Conservation (phyloP, 495 filamentous ascomycete species). For the Delitschia confertaspora region DNA sequence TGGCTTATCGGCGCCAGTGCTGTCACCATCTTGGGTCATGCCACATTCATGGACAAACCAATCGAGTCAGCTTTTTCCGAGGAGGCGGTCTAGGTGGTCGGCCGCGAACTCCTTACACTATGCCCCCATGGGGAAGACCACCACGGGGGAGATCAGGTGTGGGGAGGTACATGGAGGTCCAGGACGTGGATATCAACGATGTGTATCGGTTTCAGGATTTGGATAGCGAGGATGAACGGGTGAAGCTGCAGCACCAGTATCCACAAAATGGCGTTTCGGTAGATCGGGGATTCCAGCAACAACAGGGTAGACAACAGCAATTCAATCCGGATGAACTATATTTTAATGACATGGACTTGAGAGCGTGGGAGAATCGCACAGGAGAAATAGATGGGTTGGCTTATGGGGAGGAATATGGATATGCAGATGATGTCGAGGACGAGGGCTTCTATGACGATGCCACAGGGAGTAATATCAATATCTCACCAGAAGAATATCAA, state of each 20-base stretch:
- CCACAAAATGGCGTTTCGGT: conserved; percentile 19
- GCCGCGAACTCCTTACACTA: conserved; percentile 96
- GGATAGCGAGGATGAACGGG: conserved; percentile 25
- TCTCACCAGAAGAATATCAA: conserved; percentile 15
- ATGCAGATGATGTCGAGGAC: conserved; percentile 19
- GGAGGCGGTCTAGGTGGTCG: conserved; percentile 99
- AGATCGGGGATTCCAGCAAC: conserved; percentile 14
- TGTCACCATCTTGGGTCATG: conserved; percentile 88
- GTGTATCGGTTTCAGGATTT: conserved; percentile 28
- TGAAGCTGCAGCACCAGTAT: too few species aligned
- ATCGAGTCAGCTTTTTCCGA: conserved; percentile 99
- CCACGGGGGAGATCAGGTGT: conserved; percentile 60
- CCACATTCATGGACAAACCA: conserved; percentile 92
- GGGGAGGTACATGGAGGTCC: conserved; percentile 48
- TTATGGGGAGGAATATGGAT: conserved; percentile 25
- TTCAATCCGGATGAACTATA: conserved; percentile 26
- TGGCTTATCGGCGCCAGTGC: conserved; percentile 94
- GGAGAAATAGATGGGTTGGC: conserved; percentile 13
- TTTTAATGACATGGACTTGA: conserved; percentile 29
- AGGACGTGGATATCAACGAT: too few species aligned
- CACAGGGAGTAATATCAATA: conserved; percentile 2
- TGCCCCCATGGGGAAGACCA: conserved; percentile 98
- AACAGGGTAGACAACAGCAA: conserved; percentile 13
- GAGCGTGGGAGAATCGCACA: conserved; percentile 23
- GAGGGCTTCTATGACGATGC: conserved; percentile 21